Base-by-base conservation (phyloP, 306 rosid genomes). In the Prunus dulcis region DNA sequence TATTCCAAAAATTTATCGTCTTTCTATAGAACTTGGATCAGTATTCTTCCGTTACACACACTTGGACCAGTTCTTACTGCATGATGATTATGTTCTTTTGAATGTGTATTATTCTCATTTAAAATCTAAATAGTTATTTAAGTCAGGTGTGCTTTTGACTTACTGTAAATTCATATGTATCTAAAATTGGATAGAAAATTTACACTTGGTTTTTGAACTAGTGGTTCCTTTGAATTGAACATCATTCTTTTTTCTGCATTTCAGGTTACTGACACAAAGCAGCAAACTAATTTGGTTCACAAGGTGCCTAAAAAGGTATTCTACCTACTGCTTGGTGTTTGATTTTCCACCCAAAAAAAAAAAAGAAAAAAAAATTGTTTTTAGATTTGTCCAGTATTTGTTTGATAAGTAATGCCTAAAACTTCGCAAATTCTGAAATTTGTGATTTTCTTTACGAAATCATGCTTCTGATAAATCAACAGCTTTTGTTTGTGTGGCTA, bases 301-400 rank as follows among this genome's bases (percentile, higher is more conserved):
- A 96, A 96, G 87, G 73, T 84, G 30, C 88, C 99, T 20, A 92
- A 89, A 75, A 89, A 86, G 93, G 99, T 93, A 82, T 46, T 82
- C 55, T 55, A 58, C 45, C 66, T 53, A 70, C 58, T 65, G 69
- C 67, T 74, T 34, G 64, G n/a, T 30, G 69, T 52, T 77, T 80
- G 74, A 74, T 53, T 60, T 67, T 69, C 69, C 73, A 20, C 55
- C 72, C 3, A 3, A 58, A 20, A 30, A 9, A 60, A 23, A 72
- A 60, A 12, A 67, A 60, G 0, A 60, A 23, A 1, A 3, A 12
- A 23, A 2, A 18, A 12, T 25, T 27, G 12, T 20, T 20, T 20
- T 20, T 20, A n/a, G 1, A 56, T 19, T 56, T 56, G 20, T 20
- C 13, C 9, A 20, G 62, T 56, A 56, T 56, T 2, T 56, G 20